These are phyloP conservation scores for Thinopyrum elongatum DNA, from an alignment of 176 grass and related monocot genomes.

Conservation along the genomic window DNA sequence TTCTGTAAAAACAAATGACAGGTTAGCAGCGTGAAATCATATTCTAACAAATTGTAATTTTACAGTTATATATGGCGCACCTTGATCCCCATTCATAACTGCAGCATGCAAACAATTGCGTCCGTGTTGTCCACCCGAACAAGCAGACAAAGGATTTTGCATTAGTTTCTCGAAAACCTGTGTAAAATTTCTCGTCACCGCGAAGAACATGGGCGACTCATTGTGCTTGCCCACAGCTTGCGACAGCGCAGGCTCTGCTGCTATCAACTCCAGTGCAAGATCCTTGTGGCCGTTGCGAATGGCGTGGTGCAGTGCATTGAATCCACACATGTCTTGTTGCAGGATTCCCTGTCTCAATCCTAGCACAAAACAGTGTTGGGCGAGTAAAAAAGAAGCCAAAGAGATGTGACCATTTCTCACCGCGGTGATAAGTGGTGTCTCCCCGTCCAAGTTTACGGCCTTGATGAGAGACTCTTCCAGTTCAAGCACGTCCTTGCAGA, in stretches of 20 bases:
- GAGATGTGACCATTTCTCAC: background rate
- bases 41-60: too few relatives aligned
- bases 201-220: conserved; percentile 16
- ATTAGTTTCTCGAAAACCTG: too few relatives aligned
- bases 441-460: background rate
- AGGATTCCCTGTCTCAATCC: background rate
- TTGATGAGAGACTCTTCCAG: background rate
- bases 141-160: too few relatives aligned
- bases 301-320: conserved; percentile 14
- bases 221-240: background rate
- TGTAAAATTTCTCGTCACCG: background rate
- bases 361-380: too few relatives aligned
- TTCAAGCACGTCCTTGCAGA: background rate
- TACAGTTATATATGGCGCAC: background rate
- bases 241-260: background rate
- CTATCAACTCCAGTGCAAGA: background rate
- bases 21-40: too few relatives aligned
- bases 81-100: background rate
- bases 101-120: background rate
- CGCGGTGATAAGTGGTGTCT: background rate
- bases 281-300: background rate
- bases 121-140: background rate
- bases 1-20: too few relatives aligned
- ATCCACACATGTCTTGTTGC: background rate
- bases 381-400: background rate